Evolutionary conservation across 2,329 filamentous ascomycete species (phyloP).

Genomic region (Ceratocystis destructans): DNA sequence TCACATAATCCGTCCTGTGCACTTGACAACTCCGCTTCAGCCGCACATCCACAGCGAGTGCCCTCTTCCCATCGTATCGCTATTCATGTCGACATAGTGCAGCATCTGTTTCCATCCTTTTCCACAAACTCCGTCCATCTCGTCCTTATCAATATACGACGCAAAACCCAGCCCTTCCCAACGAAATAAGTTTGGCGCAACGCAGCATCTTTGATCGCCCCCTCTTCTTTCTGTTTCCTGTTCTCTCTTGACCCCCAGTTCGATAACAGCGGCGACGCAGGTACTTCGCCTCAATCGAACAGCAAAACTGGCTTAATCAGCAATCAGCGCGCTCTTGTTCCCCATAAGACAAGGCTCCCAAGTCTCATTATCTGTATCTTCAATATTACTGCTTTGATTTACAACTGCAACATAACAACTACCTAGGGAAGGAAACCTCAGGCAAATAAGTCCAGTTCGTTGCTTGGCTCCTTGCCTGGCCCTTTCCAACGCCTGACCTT

Average conservation of each 20-base stretch:
- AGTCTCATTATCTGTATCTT: neutral
- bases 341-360: neutral
- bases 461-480: slow-evolving; percentile 6
- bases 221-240: neutral
- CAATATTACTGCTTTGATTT: slow-evolving; percentile 1
- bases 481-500: slow-evolving; percentile 7
- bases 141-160: neutral
- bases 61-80: neutral
- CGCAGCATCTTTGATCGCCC: neutral
- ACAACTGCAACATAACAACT: neutral
- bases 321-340: neutral
- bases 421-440: neutral
- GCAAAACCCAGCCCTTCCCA: neutral
- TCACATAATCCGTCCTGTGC: too few species aligned
- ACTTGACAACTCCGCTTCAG: too few species aligned
- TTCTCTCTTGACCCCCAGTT: neutral
- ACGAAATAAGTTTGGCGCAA: neutral
- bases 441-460: neutral
- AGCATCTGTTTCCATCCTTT: neutral
- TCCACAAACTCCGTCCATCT: neutral
- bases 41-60: neutral
- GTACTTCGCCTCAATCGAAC: slow-evolving; percentile 1
- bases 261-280: neutral
- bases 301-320: slow-evolving; percentile 1
- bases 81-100: neutral